phyloP scores from a whole-genome alignment of 257 asterid species.

The Parsonsia alboflavescens region DNA sequence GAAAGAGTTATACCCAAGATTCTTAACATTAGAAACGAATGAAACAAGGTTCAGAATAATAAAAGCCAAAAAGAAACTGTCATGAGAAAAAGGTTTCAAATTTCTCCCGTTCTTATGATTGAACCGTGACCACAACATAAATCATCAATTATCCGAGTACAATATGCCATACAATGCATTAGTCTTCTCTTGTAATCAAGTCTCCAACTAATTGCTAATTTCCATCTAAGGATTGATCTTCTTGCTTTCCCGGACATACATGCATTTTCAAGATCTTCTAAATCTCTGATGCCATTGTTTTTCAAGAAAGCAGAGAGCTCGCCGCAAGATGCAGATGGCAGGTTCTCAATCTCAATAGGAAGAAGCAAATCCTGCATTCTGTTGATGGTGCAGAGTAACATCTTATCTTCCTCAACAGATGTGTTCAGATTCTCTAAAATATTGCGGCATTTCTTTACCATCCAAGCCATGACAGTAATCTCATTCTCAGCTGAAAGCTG shows the following conservation, averaged over 20 bases:
- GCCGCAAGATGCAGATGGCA: slow-evolving; percentile 11
- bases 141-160: slow-evolving; percentile 22
- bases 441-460: slow-evolving; percentile 33
- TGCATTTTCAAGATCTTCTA: slow-evolving; percentile 2
- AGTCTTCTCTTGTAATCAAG: slow-evolving; percentile 49
- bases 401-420: slow-evolving; percentile 50
- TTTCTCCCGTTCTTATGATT: neutral
- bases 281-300: slow-evolving; percentile 18
- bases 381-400: slow-evolving; percentile 35
- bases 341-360: slow-evolving; percentile 18
- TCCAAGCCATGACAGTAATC: slow-evolving; percentile 45
- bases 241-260: slow-evolving; percentile 23
- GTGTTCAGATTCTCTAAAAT: slow-evolving; percentile 39
- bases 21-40: neutral
- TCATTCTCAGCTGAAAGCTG: slow-evolving; percentile 57
- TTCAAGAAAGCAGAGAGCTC: slow-evolving; percentile 43
- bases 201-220: slow-evolving; percentile 66
- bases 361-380: slow-evolving; percentile 26
- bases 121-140: neutral
- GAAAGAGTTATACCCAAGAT: no score
- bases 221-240: slow-evolving; percentile 47
- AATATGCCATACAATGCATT: slow-evolving; percentile 40
- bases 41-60: neutral
- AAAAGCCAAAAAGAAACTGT: neutral
- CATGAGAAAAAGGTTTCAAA: neutral